Evolutionary conservation across 2,329 filamentous ascomycete genomes (phyloP), one percentile per base, ranked within the genome.

Genomic region (Tolypocladium inflatum): DNA sequence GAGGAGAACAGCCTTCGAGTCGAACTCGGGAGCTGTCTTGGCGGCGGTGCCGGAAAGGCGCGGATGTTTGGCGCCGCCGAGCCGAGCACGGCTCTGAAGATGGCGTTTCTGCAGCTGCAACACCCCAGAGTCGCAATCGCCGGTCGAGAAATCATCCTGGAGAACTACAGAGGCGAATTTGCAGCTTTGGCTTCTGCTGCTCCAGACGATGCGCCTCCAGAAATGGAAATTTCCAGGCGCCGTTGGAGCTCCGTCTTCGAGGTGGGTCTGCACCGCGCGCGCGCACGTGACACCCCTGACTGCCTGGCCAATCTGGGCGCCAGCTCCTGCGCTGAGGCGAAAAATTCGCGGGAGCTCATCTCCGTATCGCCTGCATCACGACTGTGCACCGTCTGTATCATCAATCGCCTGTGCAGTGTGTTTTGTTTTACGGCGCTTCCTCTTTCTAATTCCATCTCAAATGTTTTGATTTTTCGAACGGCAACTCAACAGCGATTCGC

Each of bases 71-170:
- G 57, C n/a, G 64, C 54, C 43, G 63, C 58, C 35, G 60, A 62
- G 23, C 65, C 63, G 2, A 65, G 59, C 17, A 73, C 62, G 17
- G 71, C 70, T 55, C 67, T 62, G 35, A 71, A 48, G 15, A 73
- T 64, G 26, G 65, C 60, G 9, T 61, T 66, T 58, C 69, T 68
- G 41, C 71, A 73, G 30, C 66, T 64, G 19, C 66, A 66, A 37
- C 71, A 73, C 55, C 63, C 63, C 41, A 72, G 57, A 57, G 66
- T 63, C 41, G 68, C 62, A 51, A 66, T 56, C 8, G 63, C 62
- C 26, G 71, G 68, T 33, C 71, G 69, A 37, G 64, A 55, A 54
- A 72, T 64, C 70, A 72, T 73, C 3, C 23, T 61, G 56, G 58
- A 26, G 30, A 19, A 35, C 21, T 21, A 4, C 9, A 3, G 17